phyloP scores from a whole-genome alignment of 202 grass and related monocot species.

The Brachypodium distachyon region DNA sequence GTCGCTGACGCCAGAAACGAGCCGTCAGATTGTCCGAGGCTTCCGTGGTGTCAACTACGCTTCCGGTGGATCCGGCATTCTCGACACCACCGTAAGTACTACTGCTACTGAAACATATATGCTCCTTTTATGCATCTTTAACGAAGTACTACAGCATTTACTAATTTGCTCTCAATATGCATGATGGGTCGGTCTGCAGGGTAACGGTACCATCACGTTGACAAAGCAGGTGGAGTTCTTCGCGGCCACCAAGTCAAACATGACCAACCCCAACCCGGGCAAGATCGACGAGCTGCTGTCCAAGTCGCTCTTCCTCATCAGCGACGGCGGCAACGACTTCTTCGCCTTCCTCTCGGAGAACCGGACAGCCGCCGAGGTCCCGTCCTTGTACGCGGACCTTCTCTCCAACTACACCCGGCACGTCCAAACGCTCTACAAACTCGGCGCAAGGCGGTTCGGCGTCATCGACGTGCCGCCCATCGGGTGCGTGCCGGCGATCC shows the following conservation, averaged over 20 bases:
- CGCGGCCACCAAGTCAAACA: slow-evolving; percentile 26
- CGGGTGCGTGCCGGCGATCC: slow-evolving; percentile 41
- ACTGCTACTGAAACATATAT: too few relatives aligned
- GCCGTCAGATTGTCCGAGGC: slow-evolving; percentile 23
- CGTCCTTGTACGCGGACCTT: slow-evolving; percentile 31
- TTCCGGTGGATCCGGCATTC: slow-evolving; percentile 58
- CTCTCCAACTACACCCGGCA: slow-evolving; percentile 38
- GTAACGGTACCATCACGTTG: slow-evolving; percentile 32
- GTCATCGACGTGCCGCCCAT: slow-evolving; percentile 48
- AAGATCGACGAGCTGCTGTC: slow-evolving; percentile 14
- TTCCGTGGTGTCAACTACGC: slow-evolving; percentile 61
- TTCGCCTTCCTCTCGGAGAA: slow-evolving; percentile 43
- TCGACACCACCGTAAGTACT: slow-evolving; percentile 53
- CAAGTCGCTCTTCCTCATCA: slow-evolving; percentile 54
- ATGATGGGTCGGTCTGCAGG: background rate
- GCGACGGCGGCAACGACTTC: slow-evolving; percentile 54
- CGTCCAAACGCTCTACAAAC: slow-evolving; percentile 8
- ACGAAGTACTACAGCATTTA: too few relatives aligned
- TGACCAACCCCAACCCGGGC: background rate
- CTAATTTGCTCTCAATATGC: background rate
- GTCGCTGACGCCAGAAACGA: slow-evolving; percentile 33
- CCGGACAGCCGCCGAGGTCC: slow-evolving; percentile 20
- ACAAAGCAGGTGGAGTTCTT: slow-evolving; percentile 53
- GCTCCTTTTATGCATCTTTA: too few relatives aligned
- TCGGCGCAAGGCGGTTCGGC: slow-evolving; percentile 38